Evolutionary conservation across 2,329 filamentous ascomycete species (phyloP), one percentile per base, ranked within the genome.

Genomic region (Aspergillus intermedius): DNA sequence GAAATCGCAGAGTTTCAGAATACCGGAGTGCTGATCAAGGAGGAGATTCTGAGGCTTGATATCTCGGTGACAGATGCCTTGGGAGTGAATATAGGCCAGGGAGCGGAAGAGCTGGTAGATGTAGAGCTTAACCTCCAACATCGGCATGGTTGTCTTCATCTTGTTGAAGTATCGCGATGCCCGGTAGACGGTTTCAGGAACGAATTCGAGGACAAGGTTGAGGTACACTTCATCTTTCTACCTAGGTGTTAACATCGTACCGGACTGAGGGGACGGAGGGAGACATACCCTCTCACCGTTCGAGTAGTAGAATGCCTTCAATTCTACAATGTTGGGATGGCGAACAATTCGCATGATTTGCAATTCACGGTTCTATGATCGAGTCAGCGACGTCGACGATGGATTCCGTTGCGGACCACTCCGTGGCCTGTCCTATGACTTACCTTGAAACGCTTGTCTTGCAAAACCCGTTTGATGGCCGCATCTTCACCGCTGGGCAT

Each of bases 391-490:
- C 19, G 8, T 19, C 13, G 34, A n/a, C 34, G 13, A 40, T 10
- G 25, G 10, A 4, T 40, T 19, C 17, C 19, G 8, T 17, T 21
- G 15, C 15, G 10, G 3, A 12, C 15, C 10, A 40, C 15, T 5
- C 15, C 10, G 10, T 12, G 37, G 17, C 19, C 15, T 12, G 37
- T 40, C 34, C n/a, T 15, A 19, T 21, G 17, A 53, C 62, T 69
- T 64, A 95, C 93, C 88, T 98, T 98, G 84, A 98, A 98, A 68
- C 93, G 84, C 80, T 98, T 98, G 79, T 98, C 93, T 69, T 98
- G 93, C 50, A 98, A 81, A 52, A 98, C 93, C 62, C 93, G 86
- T 80, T 98, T 98, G 79, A 98, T 98, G 69, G 93, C 93, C 47
- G 93, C 93, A 75, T 98, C 93, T 73, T 98, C 93, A 56, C 91